Evolutionary conservation across 148 eudicot genomes (phyloP).

Genomic region (Silene uniflora): DNA sequence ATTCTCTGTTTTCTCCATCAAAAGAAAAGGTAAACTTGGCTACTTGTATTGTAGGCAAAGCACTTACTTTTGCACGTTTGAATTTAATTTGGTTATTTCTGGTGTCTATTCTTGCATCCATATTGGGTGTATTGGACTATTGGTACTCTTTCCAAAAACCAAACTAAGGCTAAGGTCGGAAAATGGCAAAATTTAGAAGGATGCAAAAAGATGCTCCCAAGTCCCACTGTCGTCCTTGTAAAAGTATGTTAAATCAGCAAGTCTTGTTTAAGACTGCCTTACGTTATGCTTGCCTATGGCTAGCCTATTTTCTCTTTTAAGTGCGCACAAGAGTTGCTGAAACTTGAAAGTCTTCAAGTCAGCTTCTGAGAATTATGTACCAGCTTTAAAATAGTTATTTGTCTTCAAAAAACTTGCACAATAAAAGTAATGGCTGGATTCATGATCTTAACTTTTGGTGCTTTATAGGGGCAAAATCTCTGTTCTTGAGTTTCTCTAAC

Average conservation of each 20-base stretch:
- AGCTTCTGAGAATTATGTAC: no score
- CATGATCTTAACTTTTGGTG: no score
- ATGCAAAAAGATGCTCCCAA: background rate
- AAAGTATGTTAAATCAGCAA: no score
- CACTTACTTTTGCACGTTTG: background rate
- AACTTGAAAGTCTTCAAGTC: background rate
- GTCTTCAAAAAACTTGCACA: no score
- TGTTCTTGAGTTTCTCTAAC: no score
- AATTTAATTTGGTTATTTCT: background rate
- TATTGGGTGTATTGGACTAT: background rate
- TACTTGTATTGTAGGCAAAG: background rate
- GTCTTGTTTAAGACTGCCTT: background rate
- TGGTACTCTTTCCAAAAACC: no score
- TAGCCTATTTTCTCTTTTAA: background rate
- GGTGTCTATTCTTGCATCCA: background rate
- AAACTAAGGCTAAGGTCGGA: background rate
- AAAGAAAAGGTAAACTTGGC: slow-evolving; percentile 45
- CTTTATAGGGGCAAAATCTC: no score
- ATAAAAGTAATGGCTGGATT: no score
- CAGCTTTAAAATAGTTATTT: no score
- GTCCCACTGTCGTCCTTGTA: no score
- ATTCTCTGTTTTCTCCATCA: slow-evolving; percentile 71
- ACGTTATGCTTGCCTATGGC: no score
- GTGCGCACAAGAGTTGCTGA: background rate
- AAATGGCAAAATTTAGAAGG: background rate